These are phyloP conservation scores for Termitomyces sp. DNA, from an alignment of 768 basidiomycete genomes.

Conservation along the genomic window DNA sequence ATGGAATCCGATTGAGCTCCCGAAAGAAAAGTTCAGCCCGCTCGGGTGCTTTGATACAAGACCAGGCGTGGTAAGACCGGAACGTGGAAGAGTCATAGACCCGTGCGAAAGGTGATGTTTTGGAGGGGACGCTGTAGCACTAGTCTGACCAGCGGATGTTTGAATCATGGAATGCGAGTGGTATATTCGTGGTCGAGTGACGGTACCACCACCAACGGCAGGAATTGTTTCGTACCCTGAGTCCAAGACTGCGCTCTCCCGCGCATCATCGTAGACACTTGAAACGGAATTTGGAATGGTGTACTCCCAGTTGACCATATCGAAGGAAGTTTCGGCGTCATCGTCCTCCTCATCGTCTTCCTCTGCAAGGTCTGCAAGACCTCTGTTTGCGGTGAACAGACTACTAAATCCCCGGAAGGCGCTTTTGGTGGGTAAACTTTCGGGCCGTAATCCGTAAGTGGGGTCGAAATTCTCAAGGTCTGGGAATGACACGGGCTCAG, in stretches of 20 bases:
- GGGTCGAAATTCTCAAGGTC: slow-evolving; percentile 88
- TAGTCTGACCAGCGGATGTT: slow-evolving; percentile 24
- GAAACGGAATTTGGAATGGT: slow-evolving; percentile 41
- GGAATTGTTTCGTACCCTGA: slow-evolving; percentile 83
- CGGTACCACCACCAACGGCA: slow-evolving; percentile 85
- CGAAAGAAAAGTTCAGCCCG: slow-evolving; percentile 20
- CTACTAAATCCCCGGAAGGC: slow-evolving; percentile 74
- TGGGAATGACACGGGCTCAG: slow-evolving; percentile 25
- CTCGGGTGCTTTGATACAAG: slow-evolving; percentile 19
- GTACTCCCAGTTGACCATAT: slow-evolving; percentile 69
- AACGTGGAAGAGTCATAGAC: slow-evolving; percentile 11
- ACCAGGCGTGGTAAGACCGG: slow-evolving; percentile 21
- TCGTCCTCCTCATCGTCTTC: slow-evolving; percentile 38
- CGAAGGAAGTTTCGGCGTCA: slow-evolving; percentile 44
- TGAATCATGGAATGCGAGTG: slow-evolving; percentile 81
- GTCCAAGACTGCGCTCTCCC: slow-evolving; percentile 26
- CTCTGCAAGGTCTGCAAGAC: slow-evolving; percentile 78
- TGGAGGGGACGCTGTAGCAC: slow-evolving; percentile 15
- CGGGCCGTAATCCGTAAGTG: slow-evolving; percentile 92
- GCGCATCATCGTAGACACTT: slow-evolving; percentile 32
- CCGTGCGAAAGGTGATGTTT: slow-evolving; percentile 12
- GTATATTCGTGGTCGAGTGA: slow-evolving; percentile 77
- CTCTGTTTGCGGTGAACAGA: slow-evolving; percentile 62
- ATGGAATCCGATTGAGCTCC: slow-evolving; percentile 10
- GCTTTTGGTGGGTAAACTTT: slow-evolving; percentile 82